Evolutionary conservation across 1,284 basidiomycete species (phyloP), one percentile per base, ranked within the genome.

Genomic region (Ceratobasidium papillatum): DNA sequence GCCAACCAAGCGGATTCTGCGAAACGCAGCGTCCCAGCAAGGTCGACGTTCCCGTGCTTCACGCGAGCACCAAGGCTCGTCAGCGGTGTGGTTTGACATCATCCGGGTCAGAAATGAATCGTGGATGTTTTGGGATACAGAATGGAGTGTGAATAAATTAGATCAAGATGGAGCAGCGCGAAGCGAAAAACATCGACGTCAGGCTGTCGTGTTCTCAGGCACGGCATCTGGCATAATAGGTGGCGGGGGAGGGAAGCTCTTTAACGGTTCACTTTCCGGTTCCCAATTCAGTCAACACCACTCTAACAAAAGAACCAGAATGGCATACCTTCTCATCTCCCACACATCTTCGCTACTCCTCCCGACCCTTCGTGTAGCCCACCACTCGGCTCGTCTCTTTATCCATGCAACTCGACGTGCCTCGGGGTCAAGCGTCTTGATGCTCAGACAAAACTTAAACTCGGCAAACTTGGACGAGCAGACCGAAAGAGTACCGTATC

Each of bases 271-370:
- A 25, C 69, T 72, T 56, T 36, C 19, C 51, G 30, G 7, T 36
- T 59, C 17, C 17, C 34, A 22, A 34, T 59, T 38, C 17, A 38
- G 56, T 59, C 56, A 59, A 59, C 34, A n/a, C 5, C 32, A 51
- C 11, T 22, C 3, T 17, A 11, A 30, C 11, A n/a, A 34, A n/a
- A 4, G 34, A n/a, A 22, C 3, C 25, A n/a, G 11, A 2, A 34
- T 34, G 17, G 85, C 87, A 78, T 81, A 95, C 95, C 85, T 88
- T 80, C 96, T 84, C 27, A 93, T 85, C 77, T 94, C 91, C 97
- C 97, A 99, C 2, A 99, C 90, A 80, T 96, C 94, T 84, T 99
- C 97, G 75, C 93, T 94, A 81, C 94, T 95, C 80, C 88, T 89
- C 11, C 83, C 86, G 12, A 94, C 81, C 63, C 95, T 84, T 63